Evolutionary conservation across 257 asterid genomes (phyloP), one percentile per base, ranked within the genome.

Genomic region (Penstemon eatonii): DNA sequence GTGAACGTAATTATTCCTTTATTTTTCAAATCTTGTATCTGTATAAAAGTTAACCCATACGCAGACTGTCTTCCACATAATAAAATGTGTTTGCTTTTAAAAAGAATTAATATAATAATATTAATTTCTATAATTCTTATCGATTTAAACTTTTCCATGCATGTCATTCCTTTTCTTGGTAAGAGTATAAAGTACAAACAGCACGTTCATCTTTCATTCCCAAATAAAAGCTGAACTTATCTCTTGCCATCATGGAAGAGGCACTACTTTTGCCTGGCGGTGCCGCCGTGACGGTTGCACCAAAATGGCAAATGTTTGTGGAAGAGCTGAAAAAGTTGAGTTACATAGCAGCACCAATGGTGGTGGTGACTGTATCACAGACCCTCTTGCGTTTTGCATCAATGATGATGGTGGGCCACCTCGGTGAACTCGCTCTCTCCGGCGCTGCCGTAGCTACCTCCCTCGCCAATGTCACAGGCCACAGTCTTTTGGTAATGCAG

Each of bases 321-420:
- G 71, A 60, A 53, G 81, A 80, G 67, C 43, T 73, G 65, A 80
- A 69, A 60, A 69, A 42, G 36, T 63, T 76, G 68, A 73, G 74
- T 47, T 69, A 13, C 49, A 76, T 80, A 46, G 84, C 84, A 7
- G 70, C 58, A 2, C 84, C 84, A 7, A 72, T 80, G 84, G 75
- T 80, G 64, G 71, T 73, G n/a, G 81, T 73, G n/a, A 59, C 73
- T 0, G 67, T 79, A 18, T 69, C 76, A 0, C 81, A 75, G 61
- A 54, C 8, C 40, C 47, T 76, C 5, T 39, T 71, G 62, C 76
- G 75, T 2, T 64, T 68, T 9, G 73, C 36, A 19, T 67, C 84
- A 6, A 66, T 76, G 69, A 69, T 80, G 75, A 76, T 80, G 84
- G 60, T 80, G 12, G 84, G 84, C 4, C 84, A 76, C 56, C 67